Percentiles rank a stretch among this genome's conserved stretches.
phyloP scores from a whole-genome alignment of 805 yeast genomes.

The Yamadazyma laniorum region DNA sequence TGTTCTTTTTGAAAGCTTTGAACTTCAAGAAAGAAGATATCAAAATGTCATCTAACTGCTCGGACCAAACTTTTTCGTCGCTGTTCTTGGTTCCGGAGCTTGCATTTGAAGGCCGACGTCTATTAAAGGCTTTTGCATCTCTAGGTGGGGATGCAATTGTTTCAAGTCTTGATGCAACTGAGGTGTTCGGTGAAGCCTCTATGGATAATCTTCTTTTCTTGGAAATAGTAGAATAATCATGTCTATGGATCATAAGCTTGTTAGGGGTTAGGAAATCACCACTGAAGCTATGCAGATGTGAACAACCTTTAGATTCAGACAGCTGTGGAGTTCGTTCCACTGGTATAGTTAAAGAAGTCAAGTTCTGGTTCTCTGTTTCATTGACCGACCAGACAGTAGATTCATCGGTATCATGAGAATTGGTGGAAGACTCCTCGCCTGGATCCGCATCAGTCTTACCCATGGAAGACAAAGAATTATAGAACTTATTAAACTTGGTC shows the following conservation, averaged over 20 bases:
- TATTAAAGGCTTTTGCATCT: constrained; percentile 6
- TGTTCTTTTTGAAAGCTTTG: constrained; percentile 28
- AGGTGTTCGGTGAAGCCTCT: constrained; percentile 33
- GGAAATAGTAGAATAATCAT: background rate
- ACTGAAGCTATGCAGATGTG: background rate
- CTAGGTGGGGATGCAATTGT: constrained; percentile 20
- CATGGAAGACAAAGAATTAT: constrained; percentile 16
- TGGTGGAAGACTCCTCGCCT: background rate
- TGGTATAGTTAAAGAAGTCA: constrained; percentile 7
- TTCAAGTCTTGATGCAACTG: constrained; percentile 36
- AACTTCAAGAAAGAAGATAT: constrained; percentile 36
- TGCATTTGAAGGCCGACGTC: constrained; percentile 4
- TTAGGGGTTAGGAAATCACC: constrained; percentile 32
- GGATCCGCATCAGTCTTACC: background rate
- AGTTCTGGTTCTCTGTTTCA: constrained; percentile 7
- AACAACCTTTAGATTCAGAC: background rate
- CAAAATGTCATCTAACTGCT: constrained; percentile 34
- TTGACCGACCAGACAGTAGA: constrained; percentile 6
- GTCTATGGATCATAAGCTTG: constrained; percentile 18
- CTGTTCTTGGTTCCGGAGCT: background rate
- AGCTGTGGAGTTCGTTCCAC: constrained; percentile 5
- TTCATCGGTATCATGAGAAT: constrained; percentile 7
- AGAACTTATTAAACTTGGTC: constrained; percentile 13
- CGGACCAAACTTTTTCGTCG: constrained; percentile 33
- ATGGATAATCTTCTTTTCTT: constrained; percentile 18